These are phyloP conservation scores for Isabelozyma pseudorhagii DNA, from an alignment of 805 yeast species.

Conservation along the genomic window DNA sequence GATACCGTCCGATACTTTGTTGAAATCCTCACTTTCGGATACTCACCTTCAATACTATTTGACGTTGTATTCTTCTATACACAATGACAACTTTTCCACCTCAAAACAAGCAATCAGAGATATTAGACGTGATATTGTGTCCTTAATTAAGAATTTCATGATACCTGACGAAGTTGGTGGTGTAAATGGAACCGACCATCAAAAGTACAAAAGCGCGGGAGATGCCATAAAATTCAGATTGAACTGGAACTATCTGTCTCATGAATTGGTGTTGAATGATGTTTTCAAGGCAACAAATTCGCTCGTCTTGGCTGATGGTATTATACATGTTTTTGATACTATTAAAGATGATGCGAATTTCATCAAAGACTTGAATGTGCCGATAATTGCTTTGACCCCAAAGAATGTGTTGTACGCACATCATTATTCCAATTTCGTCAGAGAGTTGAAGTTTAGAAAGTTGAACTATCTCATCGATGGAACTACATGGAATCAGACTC, in stretches of 20 bases:
- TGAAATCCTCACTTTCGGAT: slow-evolving; percentile 22
- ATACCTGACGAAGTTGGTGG: slow-evolving; percentile 26
- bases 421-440: slow-evolving; percentile 59
- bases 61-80: slow-evolving; percentile 10
- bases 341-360: slow-evolving; percentile 10
- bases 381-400: slow-evolving; percentile 26
- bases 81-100: slow-evolving; percentile 12
- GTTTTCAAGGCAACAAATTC: slow-evolving; percentile 10
- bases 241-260: slow-evolving; percentile 5
- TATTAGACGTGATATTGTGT: slow-evolving; percentile 23
- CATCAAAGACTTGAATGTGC: slow-evolving; percentile 17
- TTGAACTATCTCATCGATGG: slow-evolving; percentile 58
- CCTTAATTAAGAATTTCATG: slow-evolving; percentile 23
- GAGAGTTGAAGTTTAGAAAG: slow-evolving; percentile 64
- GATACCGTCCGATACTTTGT: slow-evolving; percentile 30
- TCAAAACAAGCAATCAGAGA: slow-evolving; percentile 31
- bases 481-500: slow-evolving; percentile 48
- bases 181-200: slow-evolving; percentile 15
- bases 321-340: slow-evolving; percentile 28
- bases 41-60: slow-evolving; percentile 27
- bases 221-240: slow-evolving; percentile 10
- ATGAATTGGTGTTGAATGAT: slow-evolving; percentile 16
- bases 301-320: slow-evolving; percentile 28
- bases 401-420: slow-evolving; percentile 35
- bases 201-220: slow-evolving; percentile 5